phyloP scores from a whole-genome alignment of 139 green algal genomes.

The Chlorella sp. region DNA sequence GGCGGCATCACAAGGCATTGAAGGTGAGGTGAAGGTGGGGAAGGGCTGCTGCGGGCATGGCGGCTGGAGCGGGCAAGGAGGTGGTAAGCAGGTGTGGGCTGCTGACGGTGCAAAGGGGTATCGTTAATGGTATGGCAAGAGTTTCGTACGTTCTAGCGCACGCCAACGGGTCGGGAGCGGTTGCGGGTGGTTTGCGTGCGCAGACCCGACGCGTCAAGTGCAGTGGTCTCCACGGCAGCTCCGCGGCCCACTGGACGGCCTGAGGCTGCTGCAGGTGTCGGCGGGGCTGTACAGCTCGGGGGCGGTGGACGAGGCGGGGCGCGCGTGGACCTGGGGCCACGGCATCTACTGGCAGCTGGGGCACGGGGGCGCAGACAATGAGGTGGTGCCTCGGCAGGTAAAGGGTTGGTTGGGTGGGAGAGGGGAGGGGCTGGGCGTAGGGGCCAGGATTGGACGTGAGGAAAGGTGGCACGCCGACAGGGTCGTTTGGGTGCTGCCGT shows the following conservation, averaged over 20 bases:
- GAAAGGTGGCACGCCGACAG: too few species aligned
- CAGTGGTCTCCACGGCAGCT: not conserved
- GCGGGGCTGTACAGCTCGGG: conserved; percentile 31
- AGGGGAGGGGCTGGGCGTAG: too few species aligned
- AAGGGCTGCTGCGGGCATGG: not conserved
- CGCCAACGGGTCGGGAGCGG: too few species aligned
- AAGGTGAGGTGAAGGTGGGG: too few species aligned
- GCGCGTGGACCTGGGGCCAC: conserved; percentile 31
- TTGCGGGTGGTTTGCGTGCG: too few species aligned
- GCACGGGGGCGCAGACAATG: conserved; percentile 12
- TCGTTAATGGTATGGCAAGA: not conserved
- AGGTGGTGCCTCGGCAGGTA: conserved; percentile 30
- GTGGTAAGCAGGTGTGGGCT: not conserved
- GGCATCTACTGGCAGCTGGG: conserved; percentile 38
- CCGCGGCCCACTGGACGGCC: conserved; percentile 4
- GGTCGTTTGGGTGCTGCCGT: too few species aligned
- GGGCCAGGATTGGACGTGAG: too few species aligned
- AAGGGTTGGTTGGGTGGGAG: too few species aligned
- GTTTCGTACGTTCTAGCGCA: too few species aligned
- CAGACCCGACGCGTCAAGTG: not conserved
- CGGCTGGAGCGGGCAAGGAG: not conserved
- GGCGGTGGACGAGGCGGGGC: conserved; percentile 15
- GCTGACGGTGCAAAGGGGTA: not conserved
- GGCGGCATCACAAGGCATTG: not conserved
- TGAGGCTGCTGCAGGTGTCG: conserved; percentile 3